phyloP scores from a whole-genome alignment of 2,329 filamentous ascomycete genomes.

The Pseudopyricularia javanii region DNA sequence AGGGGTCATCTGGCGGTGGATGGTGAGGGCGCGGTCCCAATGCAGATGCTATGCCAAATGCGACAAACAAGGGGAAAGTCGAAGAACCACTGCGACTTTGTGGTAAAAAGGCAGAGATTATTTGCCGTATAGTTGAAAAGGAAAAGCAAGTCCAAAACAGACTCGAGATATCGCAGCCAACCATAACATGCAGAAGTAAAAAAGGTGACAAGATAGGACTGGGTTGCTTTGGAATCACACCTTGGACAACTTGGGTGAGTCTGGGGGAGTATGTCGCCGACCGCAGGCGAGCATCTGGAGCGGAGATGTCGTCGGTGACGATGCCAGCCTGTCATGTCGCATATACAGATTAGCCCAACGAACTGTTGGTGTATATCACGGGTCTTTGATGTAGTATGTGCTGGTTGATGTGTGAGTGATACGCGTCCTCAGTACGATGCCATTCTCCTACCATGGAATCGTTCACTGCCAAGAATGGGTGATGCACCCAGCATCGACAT shows the following conservation, averaged over 20 bases:
- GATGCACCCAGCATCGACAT: constrained; percentile 26
- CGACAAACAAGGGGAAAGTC: constrained; percentile 7
- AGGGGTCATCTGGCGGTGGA: constrained; percentile 4
- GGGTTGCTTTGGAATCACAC: neutral
- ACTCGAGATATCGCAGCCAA: neutral
- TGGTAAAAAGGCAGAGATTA: neutral
- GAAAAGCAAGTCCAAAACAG: neutral
- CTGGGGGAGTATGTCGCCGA: neutral
- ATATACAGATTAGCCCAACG: neutral
- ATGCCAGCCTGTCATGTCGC: neutral
- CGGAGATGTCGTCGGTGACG: neutral
- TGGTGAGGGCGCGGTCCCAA: constrained; percentile 11
- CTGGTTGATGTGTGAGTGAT: neutral
- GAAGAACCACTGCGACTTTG: constrained; percentile 6
- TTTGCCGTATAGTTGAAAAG: constrained; percentile 1
- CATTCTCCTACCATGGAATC: constrained; percentile 46
- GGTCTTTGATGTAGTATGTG: neutral
- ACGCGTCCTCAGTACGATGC: constrained; percentile 42
- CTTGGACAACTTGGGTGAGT: neutral
- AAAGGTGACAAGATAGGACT: neutral
- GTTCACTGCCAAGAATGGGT: constrained; percentile 32
- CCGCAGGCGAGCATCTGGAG: neutral
- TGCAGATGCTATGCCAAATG: constrained; percentile 15
- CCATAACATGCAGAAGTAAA: neutral
- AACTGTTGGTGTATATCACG: neutral